Conservation (phyloP, 306 rosid species). For the Cucumis melo region DNA sequence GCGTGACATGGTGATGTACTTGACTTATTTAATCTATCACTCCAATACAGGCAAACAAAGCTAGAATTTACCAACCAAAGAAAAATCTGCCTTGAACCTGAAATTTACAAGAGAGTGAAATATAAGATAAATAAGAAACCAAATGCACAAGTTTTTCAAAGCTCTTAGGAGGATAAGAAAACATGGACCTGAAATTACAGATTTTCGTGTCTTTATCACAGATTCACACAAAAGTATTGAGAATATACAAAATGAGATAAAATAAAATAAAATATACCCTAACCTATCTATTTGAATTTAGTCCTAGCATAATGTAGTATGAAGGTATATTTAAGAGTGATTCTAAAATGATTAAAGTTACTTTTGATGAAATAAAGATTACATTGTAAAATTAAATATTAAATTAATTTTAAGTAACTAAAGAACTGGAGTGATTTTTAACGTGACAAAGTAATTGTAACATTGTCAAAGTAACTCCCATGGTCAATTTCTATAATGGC, state of each 20-base stretch:
- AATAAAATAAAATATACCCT: too few relatives aligned
- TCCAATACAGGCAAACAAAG: background rate
- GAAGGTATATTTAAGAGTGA: background rate
- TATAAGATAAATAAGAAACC: background rate
- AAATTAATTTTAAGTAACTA: too few relatives aligned
- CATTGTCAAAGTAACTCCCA: too few relatives aligned
- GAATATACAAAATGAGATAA: background rate
- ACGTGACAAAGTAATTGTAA: too few relatives aligned
- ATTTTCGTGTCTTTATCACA: background rate
- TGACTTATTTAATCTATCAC: constrained; percentile 18
- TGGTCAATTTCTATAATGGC: background rate
- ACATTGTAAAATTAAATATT: too few relatives aligned
- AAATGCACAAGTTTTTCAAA: background rate
- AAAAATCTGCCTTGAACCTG: constrained; percentile 22
- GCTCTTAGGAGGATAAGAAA: background rate
- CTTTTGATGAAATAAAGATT: too few relatives aligned
- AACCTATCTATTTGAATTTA: background rate
- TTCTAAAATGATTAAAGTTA: too few relatives aligned
- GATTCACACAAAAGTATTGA: background rate
- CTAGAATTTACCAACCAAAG: constrained; percentile 6
- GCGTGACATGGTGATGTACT: constrained; percentile 54
- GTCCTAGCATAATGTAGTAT: background rate
- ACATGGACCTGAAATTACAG: background rate
- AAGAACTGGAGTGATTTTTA: too few relatives aligned
- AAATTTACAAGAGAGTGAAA: constrained; percentile 3